phyloP scores from a whole-genome alignment of 2,329 filamentous ascomycete genomes.

The Diaporthe aspalathi region DNA sequence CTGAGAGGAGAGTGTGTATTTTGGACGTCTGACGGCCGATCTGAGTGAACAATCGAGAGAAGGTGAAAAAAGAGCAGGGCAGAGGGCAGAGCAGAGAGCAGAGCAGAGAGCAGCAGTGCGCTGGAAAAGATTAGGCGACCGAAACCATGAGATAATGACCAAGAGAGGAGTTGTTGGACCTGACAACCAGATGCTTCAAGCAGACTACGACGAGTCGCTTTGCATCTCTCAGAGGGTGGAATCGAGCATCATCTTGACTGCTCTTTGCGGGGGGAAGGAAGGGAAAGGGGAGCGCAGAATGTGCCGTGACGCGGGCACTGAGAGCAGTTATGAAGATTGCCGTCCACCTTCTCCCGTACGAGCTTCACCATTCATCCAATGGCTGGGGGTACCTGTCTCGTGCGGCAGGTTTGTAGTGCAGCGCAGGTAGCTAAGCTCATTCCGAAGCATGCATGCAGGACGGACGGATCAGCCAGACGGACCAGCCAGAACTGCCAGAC shows the following conservation, averaged over 20 bases:
- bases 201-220: conserved; percentile 68
- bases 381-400: not conserved
- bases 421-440: conserved; percentile 10
- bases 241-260: conserved; percentile 68
- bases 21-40: not conserved
- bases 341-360: no score
- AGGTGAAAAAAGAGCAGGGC: conserved; percentile 23
- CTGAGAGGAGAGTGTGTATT: conserved; percentile 35
- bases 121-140: conserved; percentile 27
- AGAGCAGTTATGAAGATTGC: conserved; percentile 51
- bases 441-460: conserved; percentile 15
- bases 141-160: conserved; percentile 39
- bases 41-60: not conserved
- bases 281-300: conserved; percentile 45
- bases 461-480: no score
- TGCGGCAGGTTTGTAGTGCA: conserved; percentile 1
- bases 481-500: no score
- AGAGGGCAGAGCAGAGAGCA: not conserved
- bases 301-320: conserved; percentile 45
- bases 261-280: conserved; percentile 61
- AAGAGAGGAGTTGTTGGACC: conserved; percentile 45
- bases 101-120: not conserved
- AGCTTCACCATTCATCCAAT: not conserved
- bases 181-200: conserved; percentile 52
- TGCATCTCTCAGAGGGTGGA: conserved; percentile 61